Evolutionary conservation across 495 filamentous ascomycete genomes (phyloP).

Genomic region (Parmelia sp.): DNA sequence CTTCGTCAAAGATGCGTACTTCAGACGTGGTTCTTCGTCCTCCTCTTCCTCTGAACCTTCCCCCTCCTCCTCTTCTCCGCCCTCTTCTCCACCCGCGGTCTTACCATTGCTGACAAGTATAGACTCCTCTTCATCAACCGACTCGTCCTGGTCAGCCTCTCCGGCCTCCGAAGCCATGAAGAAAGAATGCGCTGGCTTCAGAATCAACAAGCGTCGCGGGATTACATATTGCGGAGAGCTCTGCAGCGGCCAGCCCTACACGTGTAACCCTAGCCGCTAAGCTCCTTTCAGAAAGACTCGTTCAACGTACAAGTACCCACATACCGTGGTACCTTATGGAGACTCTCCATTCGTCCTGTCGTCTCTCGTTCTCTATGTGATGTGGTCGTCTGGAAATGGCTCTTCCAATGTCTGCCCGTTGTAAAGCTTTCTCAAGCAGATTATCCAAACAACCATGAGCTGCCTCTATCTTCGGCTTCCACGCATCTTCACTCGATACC

Average conservation of each 20-base stretch:
- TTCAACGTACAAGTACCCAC: neutral
- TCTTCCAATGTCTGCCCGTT: neutral
- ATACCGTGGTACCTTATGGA: no score
- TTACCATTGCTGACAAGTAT: constrained; percentile 24
- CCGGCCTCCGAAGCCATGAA: constrained; percentile 28
- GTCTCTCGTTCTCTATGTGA: neutral
- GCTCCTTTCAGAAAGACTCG: neutral
- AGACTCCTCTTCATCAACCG: constrained; percentile 24
- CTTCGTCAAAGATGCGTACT: constrained; percentile 80
- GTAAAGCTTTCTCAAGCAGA: neutral
- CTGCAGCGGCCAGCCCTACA: constrained; percentile 2
- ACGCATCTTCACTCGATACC: constrained; percentile 13
- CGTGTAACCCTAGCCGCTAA: constrained; percentile 10
- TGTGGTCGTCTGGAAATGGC: neutral
- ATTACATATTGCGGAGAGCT: neutral
- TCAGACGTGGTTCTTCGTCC: constrained; percentile 92
- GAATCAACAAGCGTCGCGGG: neutral
- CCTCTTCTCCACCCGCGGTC: constrained; percentile 13
- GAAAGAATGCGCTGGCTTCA: neutral
- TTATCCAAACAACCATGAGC: neutral
- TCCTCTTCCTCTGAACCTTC: constrained; percentile 75
- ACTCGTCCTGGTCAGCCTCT: constrained; percentile 24
- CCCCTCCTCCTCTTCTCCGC: constrained; percentile 43
- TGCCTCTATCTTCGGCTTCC: constrained; percentile 14
- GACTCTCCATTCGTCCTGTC: neutral